Conservation (phyloP, 345 rosid species). For the Pelargonium nanum region DNA sequence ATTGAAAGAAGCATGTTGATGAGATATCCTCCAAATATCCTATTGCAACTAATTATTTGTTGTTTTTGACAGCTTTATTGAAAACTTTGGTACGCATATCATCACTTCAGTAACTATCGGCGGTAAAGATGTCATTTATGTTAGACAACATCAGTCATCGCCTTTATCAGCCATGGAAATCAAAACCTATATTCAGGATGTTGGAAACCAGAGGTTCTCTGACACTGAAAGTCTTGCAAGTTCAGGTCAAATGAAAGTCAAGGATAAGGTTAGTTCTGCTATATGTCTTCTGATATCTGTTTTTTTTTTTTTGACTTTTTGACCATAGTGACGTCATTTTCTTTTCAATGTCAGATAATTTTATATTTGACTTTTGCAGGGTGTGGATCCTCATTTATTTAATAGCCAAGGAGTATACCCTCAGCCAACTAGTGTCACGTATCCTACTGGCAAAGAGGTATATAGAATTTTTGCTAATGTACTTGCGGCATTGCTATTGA, state of each 20-base stretch:
- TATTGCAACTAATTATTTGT: slow-evolving; percentile 10
- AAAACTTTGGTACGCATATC: slow-evolving; percentile 64
- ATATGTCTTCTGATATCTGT: slow-evolving; percentile 7
- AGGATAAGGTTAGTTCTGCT: slow-evolving; percentile 57
- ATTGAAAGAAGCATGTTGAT: slow-evolving; percentile 3
- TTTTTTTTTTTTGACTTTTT: slow-evolving; percentile 1
- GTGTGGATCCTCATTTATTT: slow-evolving; percentile 51
- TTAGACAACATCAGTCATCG: slow-evolving; percentile 64
- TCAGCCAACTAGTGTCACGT: slow-evolving; percentile 44
- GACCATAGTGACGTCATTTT: not conserved
- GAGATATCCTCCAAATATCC: not conserved
- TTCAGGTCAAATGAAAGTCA: slow-evolving; percentile 43
- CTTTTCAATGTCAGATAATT: slow-evolving; percentile 4
- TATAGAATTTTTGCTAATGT: slow-evolving; percentile 1
- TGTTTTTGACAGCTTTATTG: slow-evolving; percentile 51
- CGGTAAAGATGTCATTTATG: slow-evolving; percentile 61
- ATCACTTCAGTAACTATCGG: slow-evolving; percentile 63
- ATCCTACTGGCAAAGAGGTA: slow-evolving; percentile 64
- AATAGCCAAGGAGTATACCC: slow-evolving; percentile 74
- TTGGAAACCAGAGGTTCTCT: slow-evolving; percentile 62
- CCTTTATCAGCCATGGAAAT: slow-evolving; percentile 47
- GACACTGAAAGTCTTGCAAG: slow-evolving; percentile 24
- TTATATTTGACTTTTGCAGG: slow-evolving; percentile 22
- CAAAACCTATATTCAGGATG: slow-evolving; percentile 49
- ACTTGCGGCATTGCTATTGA: not conserved